phyloP scores from a whole-genome alignment of 1,284 basidiomycete species.

The Apiotrichum mycotoxinovorans region DNA sequence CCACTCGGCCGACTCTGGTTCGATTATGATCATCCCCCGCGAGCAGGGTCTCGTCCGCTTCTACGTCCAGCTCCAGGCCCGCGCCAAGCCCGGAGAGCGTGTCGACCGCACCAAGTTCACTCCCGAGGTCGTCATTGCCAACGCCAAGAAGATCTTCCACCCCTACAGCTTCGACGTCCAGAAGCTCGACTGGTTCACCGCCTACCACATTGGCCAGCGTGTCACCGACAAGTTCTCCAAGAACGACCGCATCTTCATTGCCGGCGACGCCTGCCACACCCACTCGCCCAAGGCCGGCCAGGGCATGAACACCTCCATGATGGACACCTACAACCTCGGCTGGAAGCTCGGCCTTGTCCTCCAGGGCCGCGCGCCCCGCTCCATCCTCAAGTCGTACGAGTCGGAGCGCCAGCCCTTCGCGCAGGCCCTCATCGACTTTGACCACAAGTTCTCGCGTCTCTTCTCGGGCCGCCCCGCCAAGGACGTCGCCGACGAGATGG shows the following conservation, averaged over 20 bases:
- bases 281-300: constrained; percentile 43
- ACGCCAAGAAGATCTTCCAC: constrained; percentile 37
- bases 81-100: constrained; percentile 15
- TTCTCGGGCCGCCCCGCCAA: constrained; percentile 26
- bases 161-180: constrained; percentile 40
- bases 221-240: constrained; percentile 23
- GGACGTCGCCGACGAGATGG: constrained; percentile 20
- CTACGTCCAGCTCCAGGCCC: constrained; percentile 21
- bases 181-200: constrained; percentile 42
- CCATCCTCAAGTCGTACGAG: constrained; percentile 52
- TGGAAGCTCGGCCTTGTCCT: constrained; percentile 56
- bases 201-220: constrained; percentile 45
- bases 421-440: constrained; percentile 39
- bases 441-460: constrained; percentile 37
- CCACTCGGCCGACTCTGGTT: constrained; percentile 21
- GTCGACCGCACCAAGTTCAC: constrained; percentile 29
- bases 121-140: constrained; percentile 33
- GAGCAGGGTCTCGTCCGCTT: constrained; percentile 25
- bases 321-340: constrained; percentile 46
- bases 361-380: constrained; percentile 45
- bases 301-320: constrained; percentile 42
- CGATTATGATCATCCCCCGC: constrained; percentile 23
- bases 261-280: constrained; percentile 44
- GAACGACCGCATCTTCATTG: constrained; percentile 37
- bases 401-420: constrained; percentile 49